Percentiles rank a stretch among this genome's conserved stretches.
Conservation (phyloP, 768 basidiomycete species). For the Lyophyllum semitale region DNA sequence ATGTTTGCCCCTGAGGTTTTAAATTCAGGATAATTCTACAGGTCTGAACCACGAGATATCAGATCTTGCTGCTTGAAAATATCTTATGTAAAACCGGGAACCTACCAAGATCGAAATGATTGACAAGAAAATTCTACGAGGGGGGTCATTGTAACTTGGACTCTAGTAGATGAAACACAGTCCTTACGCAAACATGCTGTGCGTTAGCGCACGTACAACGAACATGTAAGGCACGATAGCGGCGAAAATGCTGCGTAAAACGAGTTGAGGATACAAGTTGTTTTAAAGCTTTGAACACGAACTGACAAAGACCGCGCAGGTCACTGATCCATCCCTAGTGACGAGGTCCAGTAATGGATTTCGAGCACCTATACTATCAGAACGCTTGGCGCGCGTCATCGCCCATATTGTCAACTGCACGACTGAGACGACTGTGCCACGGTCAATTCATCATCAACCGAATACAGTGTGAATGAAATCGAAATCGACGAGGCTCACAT, state of each 20-base stretch:
- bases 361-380: too few relatives aligned
- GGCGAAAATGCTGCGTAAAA: background rate
- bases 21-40: conserved; percentile 3
- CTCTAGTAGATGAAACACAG: background rate
- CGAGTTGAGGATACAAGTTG: too few relatives aligned
- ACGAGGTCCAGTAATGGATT: background rate
- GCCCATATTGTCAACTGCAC: background rate
- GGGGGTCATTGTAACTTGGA: background rate
- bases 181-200: background rate
- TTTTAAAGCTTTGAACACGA: background rate
- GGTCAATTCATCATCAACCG: background rate
- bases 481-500: background rate
- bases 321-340: background rate
- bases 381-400: background rate
- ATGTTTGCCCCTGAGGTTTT: too few relatives aligned
- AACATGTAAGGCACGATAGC: background rate
- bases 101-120: background rate
- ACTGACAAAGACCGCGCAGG: background rate
- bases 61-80: background rate
- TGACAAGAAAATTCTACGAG: background rate
- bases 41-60: background rate
- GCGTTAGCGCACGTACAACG: background rate
- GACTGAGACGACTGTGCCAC: background rate
- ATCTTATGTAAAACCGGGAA: background rate
- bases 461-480: too few relatives aligned